A percentile compares a stretch with the other conserved stretches of the same genome.
These are phyloP conservation scores for Arabidopsis hybrid DNA, from an alignment of 441 rosid species.

Conservation along the genomic window DNA sequence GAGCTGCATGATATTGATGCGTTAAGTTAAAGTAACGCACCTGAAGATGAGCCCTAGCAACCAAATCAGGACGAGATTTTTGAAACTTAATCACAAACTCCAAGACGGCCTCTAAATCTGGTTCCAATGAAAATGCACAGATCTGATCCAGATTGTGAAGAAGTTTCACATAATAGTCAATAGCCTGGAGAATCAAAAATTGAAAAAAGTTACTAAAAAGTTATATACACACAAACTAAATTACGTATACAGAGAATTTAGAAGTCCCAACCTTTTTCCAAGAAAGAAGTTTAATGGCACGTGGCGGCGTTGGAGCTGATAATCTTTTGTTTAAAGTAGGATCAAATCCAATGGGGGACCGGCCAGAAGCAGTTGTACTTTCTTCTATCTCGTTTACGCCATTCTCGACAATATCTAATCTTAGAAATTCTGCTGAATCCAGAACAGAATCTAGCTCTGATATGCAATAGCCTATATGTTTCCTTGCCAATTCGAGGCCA, in stretches of 20 bases:
- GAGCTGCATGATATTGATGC: slow-evolving; percentile 22
- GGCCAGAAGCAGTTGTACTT: slow-evolving; percentile 89
- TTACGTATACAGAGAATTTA: slow-evolving; percentile 26
- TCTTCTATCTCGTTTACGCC: slow-evolving; percentile 57
- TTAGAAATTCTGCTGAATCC: slow-evolving; percentile 62
- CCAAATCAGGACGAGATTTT: slow-evolving; percentile 86
- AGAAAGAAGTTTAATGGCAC: slow-evolving; percentile 84
- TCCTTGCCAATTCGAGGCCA: slow-evolving; percentile 92
- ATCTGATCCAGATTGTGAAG: slow-evolving; percentile 84
- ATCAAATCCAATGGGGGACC: slow-evolving; percentile 87
- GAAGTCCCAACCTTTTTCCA: slow-evolving; percentile 76
- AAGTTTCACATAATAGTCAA: slow-evolving; percentile 88
- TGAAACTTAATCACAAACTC: slow-evolving; percentile 86
- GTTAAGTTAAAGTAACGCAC: slow-evolving; percentile 48
- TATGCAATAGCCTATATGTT: slow-evolving; percentile 81
- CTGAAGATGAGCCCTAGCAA: slow-evolving; percentile 98
- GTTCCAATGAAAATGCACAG: slow-evolving; percentile 74
- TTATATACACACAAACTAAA: not conserved
- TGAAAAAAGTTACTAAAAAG: slow-evolving; percentile 37
- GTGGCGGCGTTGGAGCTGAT: slow-evolving; percentile 97
- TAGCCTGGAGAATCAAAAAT: slow-evolving; percentile 65
- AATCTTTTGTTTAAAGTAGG: slow-evolving; percentile 81
- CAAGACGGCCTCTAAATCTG: slow-evolving; percentile 71
- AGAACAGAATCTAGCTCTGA: slow-evolving; percentile 74
- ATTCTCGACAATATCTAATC: slow-evolving; percentile 49